Base-by-base conservation (phyloP, 805 yeast species). In the Kodamaea kaohsiungensis region DNA sequence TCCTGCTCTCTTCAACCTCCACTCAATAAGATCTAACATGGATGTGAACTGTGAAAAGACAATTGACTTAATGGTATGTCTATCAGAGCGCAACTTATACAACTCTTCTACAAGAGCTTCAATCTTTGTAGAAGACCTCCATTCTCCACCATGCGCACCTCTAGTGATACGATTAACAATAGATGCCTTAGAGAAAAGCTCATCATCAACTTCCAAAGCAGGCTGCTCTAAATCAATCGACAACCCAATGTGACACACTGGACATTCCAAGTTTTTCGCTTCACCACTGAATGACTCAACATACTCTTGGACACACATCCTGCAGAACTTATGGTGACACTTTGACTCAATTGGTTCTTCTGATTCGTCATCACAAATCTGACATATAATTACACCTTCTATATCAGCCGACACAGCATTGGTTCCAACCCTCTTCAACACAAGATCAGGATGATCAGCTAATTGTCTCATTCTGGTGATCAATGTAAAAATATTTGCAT, bases 361-460 rank as follows among this genome's bases (percentile, higher is more conserved):
- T 0, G 98, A 98, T 70, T 92, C 98, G 65, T 95, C 99, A 61
- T 92, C 98, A 71, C 99, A 95, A 19, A 95, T 67, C 60, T 90
- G 96, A 66, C 99, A 95, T 43, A 95, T 87, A 39, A 76, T 72
- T 9, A 91, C 82, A 1, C 83, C 83, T 9, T 79, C 81, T 5
- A 74, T 66, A 12, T 81, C 82, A 27, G 62, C 64, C 1, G 75
- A 56, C 7, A 56, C 70, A 59, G 61, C 69, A 60, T 63, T 71
- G 9, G 72, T 64, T 2, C 82, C 82, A 30, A 86, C 79, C 51
- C 92, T 78, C 60, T 91, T 85, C 65, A 95, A 75, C 0, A 95
- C 98, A 58, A 95, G 76, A 72, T 95, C 99, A 0, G 99, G 99
- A 70, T 95, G 99, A 68, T 95, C 99, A 0, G 99, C 98, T 62